Evolutionary conservation across 2,329 filamentous ascomycete genomes (phyloP).

Genomic region (Lecanicillium sp.): DNA sequence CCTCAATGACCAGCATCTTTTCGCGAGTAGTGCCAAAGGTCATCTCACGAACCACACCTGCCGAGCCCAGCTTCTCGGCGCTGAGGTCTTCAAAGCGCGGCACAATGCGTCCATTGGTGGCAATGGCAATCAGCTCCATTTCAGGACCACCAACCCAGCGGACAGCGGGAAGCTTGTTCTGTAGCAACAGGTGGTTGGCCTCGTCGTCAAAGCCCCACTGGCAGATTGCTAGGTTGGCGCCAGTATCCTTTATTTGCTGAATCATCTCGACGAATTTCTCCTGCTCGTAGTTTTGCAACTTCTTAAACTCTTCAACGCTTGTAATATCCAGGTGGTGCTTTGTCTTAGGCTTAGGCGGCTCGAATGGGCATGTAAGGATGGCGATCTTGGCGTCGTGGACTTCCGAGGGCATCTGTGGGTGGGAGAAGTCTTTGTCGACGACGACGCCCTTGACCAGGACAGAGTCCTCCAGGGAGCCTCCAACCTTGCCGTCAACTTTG

Average conservation of each 20-base stretch:
- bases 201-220: slow-evolving; percentile 99
- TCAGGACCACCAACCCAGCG: slow-evolving; percentile 97
- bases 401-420: slow-evolving; percentile 97
- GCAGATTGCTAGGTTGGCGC: slow-evolving; percentile 95
- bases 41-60: slow-evolving; percentile 89
- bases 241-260: slow-evolving; percentile 92
- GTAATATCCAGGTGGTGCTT: slow-evolving; percentile 99
- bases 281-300: slow-evolving; percentile 89
- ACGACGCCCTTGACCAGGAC: slow-evolving; percentile 96
- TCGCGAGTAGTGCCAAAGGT: slow-evolving; percentile 94
- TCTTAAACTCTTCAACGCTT: slow-evolving; percentile 95
- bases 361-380: slow-evolving; percentile 95
- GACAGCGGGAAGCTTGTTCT: slow-evolving; percentile 92
- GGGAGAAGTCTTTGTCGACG: slow-evolving; percentile 98
- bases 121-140: slow-evolving; percentile 97
- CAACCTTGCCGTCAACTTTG: slow-evolving; percentile 98
- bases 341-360: slow-evolving; percentile 98
- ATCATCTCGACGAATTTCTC: slow-evolving; percentile 99
- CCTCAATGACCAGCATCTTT: slow-evolving; percentile 99
- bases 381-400: slow-evolving; percentile 94
- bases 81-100: slow-evolving; percentile 93
- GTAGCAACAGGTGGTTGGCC: slow-evolving; percentile 92
- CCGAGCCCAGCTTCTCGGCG: slow-evolving; percentile 80
- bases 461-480: slow-evolving; percentile 86
- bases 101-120: slow-evolving; percentile 95